A percentile compares a stretch with the other conserved stretches of the same genome.
Evolutionary conservation across 768 basidiomycete species (phyloP).

Genomic region (Chiua virens): DNA sequence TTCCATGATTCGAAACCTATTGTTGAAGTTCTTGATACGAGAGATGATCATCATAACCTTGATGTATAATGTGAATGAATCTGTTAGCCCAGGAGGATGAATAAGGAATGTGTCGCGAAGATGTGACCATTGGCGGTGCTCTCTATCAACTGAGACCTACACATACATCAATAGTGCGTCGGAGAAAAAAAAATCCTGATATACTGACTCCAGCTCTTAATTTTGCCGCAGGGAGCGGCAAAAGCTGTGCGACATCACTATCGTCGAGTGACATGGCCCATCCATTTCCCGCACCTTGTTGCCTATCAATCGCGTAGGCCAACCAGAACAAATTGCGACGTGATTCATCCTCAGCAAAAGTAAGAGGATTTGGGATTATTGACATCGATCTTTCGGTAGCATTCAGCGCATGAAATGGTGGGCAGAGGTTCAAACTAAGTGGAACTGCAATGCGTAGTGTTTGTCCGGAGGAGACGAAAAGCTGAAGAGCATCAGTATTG

Average conservation of each 20-base stretch:
- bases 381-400: slow-evolving; percentile 56
- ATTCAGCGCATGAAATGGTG: slow-evolving; percentile 66
- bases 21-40: slow-evolving; percentile 61
- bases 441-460: slow-evolving; percentile 60
- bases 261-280: slow-evolving; percentile 75
- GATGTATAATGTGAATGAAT: slow-evolving; percentile 71
- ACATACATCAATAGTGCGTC: slow-evolving; percentile 5
- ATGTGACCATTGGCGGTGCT: slow-evolving; percentile 68
- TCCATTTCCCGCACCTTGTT: slow-evolving; percentile 65
- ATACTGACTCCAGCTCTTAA: slow-evolving; percentile 60
- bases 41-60: slow-evolving; percentile 68
- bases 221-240: slow-evolving; percentile 60
- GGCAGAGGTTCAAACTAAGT: slow-evolving; percentile 67
- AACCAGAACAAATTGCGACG: slow-evolving; percentile 75
- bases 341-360: slow-evolving; percentile 66
- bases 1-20: slow-evolving; percentile 61
- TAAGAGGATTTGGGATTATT: slow-evolving; percentile 58
- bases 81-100: slow-evolving; percentile 62
- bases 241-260: slow-evolving; percentile 67
- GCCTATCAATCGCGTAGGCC: slow-evolving; percentile 67
- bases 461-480: slow-evolving; percentile 58
- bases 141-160: slow-evolving; percentile 48
- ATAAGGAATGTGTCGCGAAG: slow-evolving; percentile 56
- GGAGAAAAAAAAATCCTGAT: background rate
- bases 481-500: slow-evolving; percentile 37